phyloP scores from a whole-genome alignment of 2,329 filamentous ascomycete genomes.

The Aureobasidium sp. region DNA sequence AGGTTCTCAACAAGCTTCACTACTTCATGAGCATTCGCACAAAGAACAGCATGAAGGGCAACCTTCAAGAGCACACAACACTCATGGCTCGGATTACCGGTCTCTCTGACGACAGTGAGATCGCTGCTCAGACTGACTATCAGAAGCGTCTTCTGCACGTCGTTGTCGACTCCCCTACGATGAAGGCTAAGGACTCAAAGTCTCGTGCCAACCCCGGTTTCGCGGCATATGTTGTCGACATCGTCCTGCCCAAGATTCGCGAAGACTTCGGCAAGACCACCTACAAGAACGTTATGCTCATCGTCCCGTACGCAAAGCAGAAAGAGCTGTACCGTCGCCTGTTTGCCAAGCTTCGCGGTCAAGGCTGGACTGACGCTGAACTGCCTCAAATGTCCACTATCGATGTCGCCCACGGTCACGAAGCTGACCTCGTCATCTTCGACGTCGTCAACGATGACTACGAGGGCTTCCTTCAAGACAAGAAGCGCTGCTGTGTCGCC shows the following conservation, averaged over 20 bases:
- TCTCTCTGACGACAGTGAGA: background rate
- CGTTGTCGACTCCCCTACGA: background rate
- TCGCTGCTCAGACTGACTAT: background rate
- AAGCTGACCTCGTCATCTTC: background rate
- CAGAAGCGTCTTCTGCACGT: background rate
- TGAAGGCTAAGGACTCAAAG: background rate
- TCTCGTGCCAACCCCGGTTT: background rate
- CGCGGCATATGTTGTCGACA: background rate
- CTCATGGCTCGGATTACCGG: background rate
- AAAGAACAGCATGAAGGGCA: background rate
- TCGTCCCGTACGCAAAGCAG: background rate
- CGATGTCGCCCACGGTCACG: background rate
- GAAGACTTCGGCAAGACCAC: background rate
- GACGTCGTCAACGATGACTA: background rate
- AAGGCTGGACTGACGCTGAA: background rate
- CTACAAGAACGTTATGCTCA: background rate
- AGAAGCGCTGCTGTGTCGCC: too few relatives aligned
- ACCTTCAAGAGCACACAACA: background rate
- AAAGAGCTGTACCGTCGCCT: background rate
- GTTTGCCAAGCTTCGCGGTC: background rate
- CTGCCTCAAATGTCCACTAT: background rate
- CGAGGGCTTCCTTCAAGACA: background rate
- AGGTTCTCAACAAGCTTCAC: background rate
- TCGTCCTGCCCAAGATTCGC: background rate
- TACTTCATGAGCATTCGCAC: background rate